These are phyloP conservation scores for Dalechampia spathulata DNA, from an alignment of 441 rosid genomes.

Conservation along the genomic window DNA sequence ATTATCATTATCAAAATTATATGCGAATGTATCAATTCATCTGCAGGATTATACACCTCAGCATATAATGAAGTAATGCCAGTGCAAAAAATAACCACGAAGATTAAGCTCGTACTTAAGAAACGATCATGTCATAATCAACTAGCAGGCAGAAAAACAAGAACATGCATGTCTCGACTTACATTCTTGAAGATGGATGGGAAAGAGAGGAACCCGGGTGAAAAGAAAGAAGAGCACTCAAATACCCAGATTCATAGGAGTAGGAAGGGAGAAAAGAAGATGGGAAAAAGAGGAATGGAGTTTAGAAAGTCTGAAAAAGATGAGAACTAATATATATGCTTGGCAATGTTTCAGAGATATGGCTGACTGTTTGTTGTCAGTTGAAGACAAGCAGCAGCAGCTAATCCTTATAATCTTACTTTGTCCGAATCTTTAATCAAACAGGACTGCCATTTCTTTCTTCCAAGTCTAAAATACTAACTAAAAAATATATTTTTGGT, in stretches of 20 bases:
- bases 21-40: too few relatives aligned
- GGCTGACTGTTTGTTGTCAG: constrained; percentile 50
- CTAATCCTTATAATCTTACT: constrained; percentile 12
- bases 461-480: not conserved
- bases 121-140: too few relatives aligned
- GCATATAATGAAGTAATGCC: too few relatives aligned
- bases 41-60: too few relatives aligned
- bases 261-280: constrained; percentile 3
- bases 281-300: constrained; percentile 12
- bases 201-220: not conserved
- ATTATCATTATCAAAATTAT: too few relatives aligned
- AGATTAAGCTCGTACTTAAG: too few relatives aligned
- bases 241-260: not conserved
- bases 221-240: not conserved
- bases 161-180: constrained; percentile 5
- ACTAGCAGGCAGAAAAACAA: too few relatives aligned
- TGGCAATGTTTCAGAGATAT: constrained; percentile 26
- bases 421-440: constrained; percentile 14
- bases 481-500: too few relatives aligned
- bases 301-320: constrained; percentile 22
- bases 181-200: constrained; percentile 1
- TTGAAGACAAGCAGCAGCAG: constrained; percentile 18
- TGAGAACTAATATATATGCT: not conserved
- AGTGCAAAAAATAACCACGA: too few relatives aligned
- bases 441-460: not conserved